Percentiles rank a stretch among this genome's conserved stretches.
phyloP scores from a whole-genome alignment of 2,329 filamentous ascomycete genomes.

The Sporothrix luriei region DNA sequence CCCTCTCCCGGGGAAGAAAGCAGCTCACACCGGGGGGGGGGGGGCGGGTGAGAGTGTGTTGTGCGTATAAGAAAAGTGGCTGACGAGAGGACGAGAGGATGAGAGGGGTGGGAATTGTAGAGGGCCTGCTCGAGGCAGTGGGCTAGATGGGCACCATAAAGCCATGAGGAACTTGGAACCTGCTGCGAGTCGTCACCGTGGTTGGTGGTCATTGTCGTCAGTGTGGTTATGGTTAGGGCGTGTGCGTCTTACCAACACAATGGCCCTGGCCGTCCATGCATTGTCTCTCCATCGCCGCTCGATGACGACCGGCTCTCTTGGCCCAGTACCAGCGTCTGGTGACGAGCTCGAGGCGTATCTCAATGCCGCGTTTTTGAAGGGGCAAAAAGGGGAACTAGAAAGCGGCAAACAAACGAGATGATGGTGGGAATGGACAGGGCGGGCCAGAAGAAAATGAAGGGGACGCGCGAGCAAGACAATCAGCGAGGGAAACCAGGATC shows the following conservation, averaged over 20 bases:
- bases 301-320: background rate
- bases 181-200: background rate
- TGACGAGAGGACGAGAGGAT: background rate
- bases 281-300: background rate
- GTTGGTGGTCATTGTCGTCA: background rate
- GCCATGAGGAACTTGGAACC: background rate
- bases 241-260: slow-evolving; percentile 11
- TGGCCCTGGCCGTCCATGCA: background rate
- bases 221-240: background rate
- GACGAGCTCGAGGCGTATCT: background rate
- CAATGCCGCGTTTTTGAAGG: slow-evolving; percentile 16
- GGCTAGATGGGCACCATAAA: background rate
- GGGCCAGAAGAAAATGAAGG: background rate
- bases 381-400: background rate
- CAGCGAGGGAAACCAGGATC: background rate
- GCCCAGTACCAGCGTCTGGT: background rate
- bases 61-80: too few relatives aligned
- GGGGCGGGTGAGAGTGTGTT: background rate
- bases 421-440: slow-evolving; percentile 5
- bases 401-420: slow-evolving; percentile 13
- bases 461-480: background rate
- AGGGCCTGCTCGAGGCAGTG: background rate
- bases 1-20: background rate
- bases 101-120: background rate
- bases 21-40: background rate